Percentiles rank a stretch among this genome's conserved stretches.
Conservation (phyloP, 1,284 basidiomycete species). For the Retiboletus fuscus region DNA sequence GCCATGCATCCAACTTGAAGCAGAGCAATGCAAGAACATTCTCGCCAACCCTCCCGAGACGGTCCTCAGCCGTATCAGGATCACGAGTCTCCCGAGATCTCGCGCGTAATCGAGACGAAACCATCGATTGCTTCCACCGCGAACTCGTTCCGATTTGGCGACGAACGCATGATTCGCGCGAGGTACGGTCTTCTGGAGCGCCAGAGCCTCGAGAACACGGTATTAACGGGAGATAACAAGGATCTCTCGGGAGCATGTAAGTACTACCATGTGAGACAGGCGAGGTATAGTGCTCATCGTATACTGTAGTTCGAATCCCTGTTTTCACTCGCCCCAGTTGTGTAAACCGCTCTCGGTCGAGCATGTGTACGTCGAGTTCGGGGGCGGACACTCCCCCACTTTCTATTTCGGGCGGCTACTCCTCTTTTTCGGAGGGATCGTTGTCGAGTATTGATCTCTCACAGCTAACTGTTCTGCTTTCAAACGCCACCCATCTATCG, state of each 20-base stretch:
- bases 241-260: conserved; percentile 66
- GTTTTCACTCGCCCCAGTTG: conserved; percentile 70
- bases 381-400: conserved; percentile 78
- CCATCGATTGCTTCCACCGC: conserved; percentile 72
- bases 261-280: conserved; percentile 39
- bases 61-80: conserved; percentile 46
- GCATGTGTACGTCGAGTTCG: conserved; percentile 68
- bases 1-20: conserved; percentile 64
- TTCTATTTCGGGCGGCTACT: conserved; percentile 70
- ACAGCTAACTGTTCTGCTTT: conserved; percentile 67
- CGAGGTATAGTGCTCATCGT: conserved; percentile 17
- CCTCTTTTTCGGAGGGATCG: conserved; percentile 74
- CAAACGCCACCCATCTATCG: conserved; percentile 55
- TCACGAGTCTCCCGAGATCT: conserved; percentile 53
- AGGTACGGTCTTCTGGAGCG: conserved; percentile 69
- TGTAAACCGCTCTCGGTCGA: conserved; percentile 70
- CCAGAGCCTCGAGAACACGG: conserved; percentile 75
- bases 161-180: conserved; percentile 74
- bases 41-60: conserved; percentile 51
- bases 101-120: conserved; percentile 62
- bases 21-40: conserved; percentile 70
- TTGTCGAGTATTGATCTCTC: conserved; percentile 80
- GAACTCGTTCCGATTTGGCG: conserved; percentile 68
- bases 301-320: conserved; percentile 55
- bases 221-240: conserved; percentile 71